A percentile compares a stretch with the other conserved stretches of the same genome.
Conservation (phyloP, 2,329 filamentous ascomycete genomes). For the Chaetomium strumarium region DNA sequence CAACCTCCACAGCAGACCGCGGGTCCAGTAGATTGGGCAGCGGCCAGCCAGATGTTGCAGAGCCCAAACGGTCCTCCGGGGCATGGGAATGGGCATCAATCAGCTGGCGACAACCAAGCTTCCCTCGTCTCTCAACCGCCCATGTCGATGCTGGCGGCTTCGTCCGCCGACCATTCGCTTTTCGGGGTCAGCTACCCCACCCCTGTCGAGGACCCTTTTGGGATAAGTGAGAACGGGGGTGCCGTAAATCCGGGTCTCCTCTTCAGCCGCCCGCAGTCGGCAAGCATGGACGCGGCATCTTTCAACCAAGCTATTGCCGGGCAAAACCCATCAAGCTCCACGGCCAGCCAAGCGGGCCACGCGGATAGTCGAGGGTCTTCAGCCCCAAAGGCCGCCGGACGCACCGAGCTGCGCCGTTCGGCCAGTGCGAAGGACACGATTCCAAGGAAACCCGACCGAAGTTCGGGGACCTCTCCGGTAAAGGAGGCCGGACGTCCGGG, state of each 20-base stretch:
- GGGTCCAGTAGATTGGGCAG: slow-evolving; percentile 53
- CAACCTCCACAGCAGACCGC: slow-evolving; percentile 41
- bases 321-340: slow-evolving; percentile 19
- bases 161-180: slow-evolving; percentile 33
- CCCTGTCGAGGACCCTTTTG: slow-evolving; percentile 47
- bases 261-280: slow-evolving; percentile 47
- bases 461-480: slow-evolving; percentile 44
- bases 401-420: slow-evolving; percentile 39
- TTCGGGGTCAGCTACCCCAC: slow-evolving; percentile 39
- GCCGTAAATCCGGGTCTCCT: slow-evolving; percentile 54
- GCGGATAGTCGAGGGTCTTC: slow-evolving; percentile 23
- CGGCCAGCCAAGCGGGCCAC: slow-evolving; percentile 15
- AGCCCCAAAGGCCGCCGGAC: slow-evolving; percentile 28
- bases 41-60: slow-evolving; percentile 50
- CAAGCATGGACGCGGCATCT: slow-evolving; percentile 37
- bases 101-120: slow-evolving; percentile 38
- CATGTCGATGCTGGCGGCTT: slow-evolving; percentile 36
- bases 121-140: slow-evolving; percentile 47
- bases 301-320: slow-evolving; percentile 29
- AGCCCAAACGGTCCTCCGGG: slow-evolving; percentile 35
- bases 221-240: slow-evolving; percentile 39
- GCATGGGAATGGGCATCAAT: slow-evolving; percentile 25
- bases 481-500: slow-evolving; percentile 44
- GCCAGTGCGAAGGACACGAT: slow-evolving; percentile 40
- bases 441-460: slow-evolving; percentile 38